Base-by-base conservation (phyloP, 2,329 filamentous ascomycete species). In the Nigrograna mackinnonii region DNA sequence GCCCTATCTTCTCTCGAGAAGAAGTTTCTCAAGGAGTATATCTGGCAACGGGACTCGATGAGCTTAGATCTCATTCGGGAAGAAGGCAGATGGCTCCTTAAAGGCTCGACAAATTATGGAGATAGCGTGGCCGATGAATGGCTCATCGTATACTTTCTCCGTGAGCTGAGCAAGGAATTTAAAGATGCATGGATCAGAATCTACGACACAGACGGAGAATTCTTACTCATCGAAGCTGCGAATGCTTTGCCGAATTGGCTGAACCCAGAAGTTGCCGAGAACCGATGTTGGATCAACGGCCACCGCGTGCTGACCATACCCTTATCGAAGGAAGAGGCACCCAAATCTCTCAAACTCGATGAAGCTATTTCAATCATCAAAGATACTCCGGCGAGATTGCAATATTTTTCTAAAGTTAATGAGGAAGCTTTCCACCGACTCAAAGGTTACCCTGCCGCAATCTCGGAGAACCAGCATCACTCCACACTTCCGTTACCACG, bases 91-190 rank as follows among this genome's bases (percentile, higher is more conserved):
- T 76, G 73, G 54, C 84, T 85, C 50, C 78, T 99, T 5, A 80
- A 83, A 49, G 92, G 92, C 16, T 76, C 78, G 38, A 94, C 90
- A 1, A 88, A 92, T 64, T 97, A 91, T 59, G 91, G 92, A 6
- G 95, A 99, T 68, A 94, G 91, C 0, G 85, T 97, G 4, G 92
- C 96, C 60, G 94, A 99, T 58, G 95, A 99, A 73, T 99, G 94
- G 95, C 80, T 97, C 5, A 85, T 97, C 46, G 91, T 97, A 16
- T 96, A 91, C 70, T 73, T 97, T 4, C 76, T 99, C 21, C 83
- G 88, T 33, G 86, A 95, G 69, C 72, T 97, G 55, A 91, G 86
- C 55, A 87, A 79, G 54, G 77, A 79, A 26, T 88, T 88, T 57
- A 75, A 82, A 4, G 78, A 86, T 46, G 75, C 91, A 6, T 99